Evolutionary conservation across 495 filamentous ascomycete species (phyloP), one percentile per base, ranked within the genome.

Genomic region (Hyaloscypha hepaticicola): DNA sequence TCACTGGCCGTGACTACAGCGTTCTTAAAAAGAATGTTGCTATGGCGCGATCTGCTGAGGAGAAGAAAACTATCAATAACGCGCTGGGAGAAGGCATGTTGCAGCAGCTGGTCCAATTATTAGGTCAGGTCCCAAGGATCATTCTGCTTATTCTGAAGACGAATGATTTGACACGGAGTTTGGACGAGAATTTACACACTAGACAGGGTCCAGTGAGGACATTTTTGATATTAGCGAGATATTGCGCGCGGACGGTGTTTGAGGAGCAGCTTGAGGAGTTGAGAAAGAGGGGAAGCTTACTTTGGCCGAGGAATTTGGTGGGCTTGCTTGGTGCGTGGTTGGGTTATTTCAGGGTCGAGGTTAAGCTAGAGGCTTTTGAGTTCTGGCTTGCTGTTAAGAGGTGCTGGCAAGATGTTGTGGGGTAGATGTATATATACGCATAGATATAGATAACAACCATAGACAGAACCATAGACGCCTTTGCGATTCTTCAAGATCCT

Each of bases 131-230:
- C 2, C 96, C 96, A 5, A 79, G 92, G 14, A 89, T 98, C 62
- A 96, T 99, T 45, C 82, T 99, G 19, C 79, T 99, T 5, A 97
- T 99, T 69, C 82, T 99, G 59, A 99, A 99, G 77, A 99, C 96
- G 1, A 99, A 99, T 73, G 96, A 99, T 75, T 78, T 99, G 48
- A 99, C 95, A 28, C 87, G 96, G 65, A 94, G 89, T 66, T 83
- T 99, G 29, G 96, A 99, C 70, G 96, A 98, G 76, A 92, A 88
- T 75, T 82, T 99, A 16, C 91, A 97, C 61, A 98, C 95, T 22
- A 82, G 88, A 12, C 88, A 92, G 69, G 96, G 95, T 0, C 93
- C 94, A 2, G 85, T 92, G 67, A 85, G 94, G 24, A 90, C 88
- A 12, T 99, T 98, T 74, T 79, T 98, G 62, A 99, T 99, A 64